Evolutionary conservation across 129 eudicot genomes (phyloP).

Genomic region (Saposhnikovia divaricata): DNA sequence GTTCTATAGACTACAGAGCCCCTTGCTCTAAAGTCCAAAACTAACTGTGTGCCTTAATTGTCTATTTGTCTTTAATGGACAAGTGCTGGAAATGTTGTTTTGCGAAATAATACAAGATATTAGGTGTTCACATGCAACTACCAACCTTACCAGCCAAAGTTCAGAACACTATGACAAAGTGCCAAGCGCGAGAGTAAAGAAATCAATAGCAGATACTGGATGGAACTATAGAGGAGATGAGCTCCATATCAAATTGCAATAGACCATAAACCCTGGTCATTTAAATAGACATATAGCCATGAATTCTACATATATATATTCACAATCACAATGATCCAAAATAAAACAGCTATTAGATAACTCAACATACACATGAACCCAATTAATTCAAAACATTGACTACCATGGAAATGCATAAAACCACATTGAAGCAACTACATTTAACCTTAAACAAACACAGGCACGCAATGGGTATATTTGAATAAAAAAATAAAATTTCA

Average conservation of each 20-base stretch:
- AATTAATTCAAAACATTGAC: neutral
- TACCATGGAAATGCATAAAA: neutral
- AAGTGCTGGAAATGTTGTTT: neutral
- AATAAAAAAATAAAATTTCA: conserved; percentile 3
- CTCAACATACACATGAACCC: neutral
- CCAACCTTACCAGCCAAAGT: neutral
- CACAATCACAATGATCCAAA: neutral
- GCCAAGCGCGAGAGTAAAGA: neutral
- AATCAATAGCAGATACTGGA: neutral
- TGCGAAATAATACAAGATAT: neutral
- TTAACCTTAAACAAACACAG: neutral
- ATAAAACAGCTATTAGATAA: neutral
- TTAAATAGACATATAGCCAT: neutral
- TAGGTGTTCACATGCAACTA: no score
- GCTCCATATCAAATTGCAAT: neutral
- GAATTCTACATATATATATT: neutral
- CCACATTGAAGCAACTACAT: conserved; percentile 7
- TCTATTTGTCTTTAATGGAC: neutral
- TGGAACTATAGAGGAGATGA: neutral
- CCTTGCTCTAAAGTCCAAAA: neutral
- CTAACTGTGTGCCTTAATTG: neutral
- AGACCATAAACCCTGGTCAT: neutral
- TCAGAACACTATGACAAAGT: neutral
- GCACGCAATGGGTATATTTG: neutral
- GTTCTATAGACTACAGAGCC: neutral